Evolutionary conservation across 192 early-diverging fungal genomes (phyloP), one percentile per base, ranked within the genome.

Genomic region (Spizellomyces punctatus): DNA sequence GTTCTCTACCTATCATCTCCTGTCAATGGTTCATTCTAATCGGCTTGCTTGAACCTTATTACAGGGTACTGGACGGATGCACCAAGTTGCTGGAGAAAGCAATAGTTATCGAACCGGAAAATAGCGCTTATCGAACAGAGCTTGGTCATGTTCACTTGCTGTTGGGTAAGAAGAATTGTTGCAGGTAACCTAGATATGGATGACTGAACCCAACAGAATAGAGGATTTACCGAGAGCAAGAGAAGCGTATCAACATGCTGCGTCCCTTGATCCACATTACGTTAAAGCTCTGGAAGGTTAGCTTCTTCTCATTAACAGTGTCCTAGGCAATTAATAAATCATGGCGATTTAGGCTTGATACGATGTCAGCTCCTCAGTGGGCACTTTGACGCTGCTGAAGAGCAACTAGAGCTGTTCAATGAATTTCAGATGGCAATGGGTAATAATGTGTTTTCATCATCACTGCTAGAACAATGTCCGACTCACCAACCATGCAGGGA

Each of bases 361-460:
- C 72, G 75, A 21, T 84, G 82, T 58, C 74, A 77, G 45, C 65
- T 84, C 42, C 79, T 63, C 45, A 68, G 49, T 9, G 75, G 78
- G 17, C 66, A 82, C 8, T 81, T 72, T 52, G 78, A 79, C 2
- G 70, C 64, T 42, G 85, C 85, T n/a, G 77, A 82, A 61, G 85
- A 86, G 67, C 85, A 86, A 66, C 63, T 86, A n/a, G 79, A 86
- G 46, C 75, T 86, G 48, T 80, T 82, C 57, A 63, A 79, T 16
- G 83, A 81, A 43, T 46, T 84, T 22, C 80, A 81, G 58, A 67
- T 60, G 49, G 70, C 71, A n/a, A 62, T 77, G 56, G 79, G 78
- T 79, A 36, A 45, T 55, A 2, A n/a, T 55, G 0, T 16, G 19
- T 3, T 16, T 19, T 19, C 19, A 2, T 16, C 52, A n/a, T n/a